Base-by-base conservation (phyloP, 371 early-diverging fungal genomes). In the Parasitella parasitica region DNA sequence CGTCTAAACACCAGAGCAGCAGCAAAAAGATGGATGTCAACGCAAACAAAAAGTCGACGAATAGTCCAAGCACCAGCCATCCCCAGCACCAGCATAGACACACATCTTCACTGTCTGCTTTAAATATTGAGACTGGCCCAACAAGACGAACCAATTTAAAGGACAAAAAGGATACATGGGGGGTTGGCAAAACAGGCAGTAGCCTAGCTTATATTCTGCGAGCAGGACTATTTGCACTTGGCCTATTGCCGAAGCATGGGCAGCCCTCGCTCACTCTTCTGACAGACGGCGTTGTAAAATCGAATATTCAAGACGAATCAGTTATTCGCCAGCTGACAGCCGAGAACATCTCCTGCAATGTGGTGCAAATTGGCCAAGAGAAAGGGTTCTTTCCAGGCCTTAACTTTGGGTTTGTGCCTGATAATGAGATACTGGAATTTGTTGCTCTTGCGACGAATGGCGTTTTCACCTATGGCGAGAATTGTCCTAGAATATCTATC, bases 341-440 rank as follows among this genome's bases (percentile, higher is more conserved):
- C 48, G 83, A 90, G 32, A 86, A 91, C 64, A 89, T 93, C 2
- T 80, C 80, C 6, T 90, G 91, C 48, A 89, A 89, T 16, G 77
- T 95, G 37, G 86, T 97, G 43, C 97, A 97, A 75, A 87, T 95
- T 5, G 97, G 97, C 0, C 89, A 88, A 3, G 60, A 75, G 22
- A 77, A 83, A n/a, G 92, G 91, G 2, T 91, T 89, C 58, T 80
- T 84, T 49, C 92, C 94, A 8, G 85, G 85, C 28, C 84, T 86
- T 43, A 91, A 91, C 59, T 91, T 94, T 75, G 97, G 97, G 0
- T 91, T 91, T 71, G 89, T 96, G 6, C 91, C 91, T 43, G 94
- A 97, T 69, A 93, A 86, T 52, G 97, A 96, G 63, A 84, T 90
- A 34, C 76, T 97, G 1, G 76, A 89, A 4, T 96, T 92, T 67